Conservation (phyloP, 1,139 yeast genomes). For the Kodamaea sp. region DNA sequence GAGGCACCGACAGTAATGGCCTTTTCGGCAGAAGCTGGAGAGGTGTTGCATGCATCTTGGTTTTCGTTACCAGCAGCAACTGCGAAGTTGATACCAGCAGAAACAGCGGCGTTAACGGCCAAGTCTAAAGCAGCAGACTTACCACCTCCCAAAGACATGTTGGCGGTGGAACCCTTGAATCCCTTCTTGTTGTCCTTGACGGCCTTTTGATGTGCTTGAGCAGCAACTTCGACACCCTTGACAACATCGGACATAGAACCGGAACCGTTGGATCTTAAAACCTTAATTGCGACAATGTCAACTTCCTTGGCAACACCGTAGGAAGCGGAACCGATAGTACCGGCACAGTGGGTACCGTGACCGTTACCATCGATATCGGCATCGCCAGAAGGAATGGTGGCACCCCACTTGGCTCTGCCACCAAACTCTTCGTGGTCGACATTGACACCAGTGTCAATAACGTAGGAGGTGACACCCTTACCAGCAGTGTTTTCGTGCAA, state of each 20-base stretch:
- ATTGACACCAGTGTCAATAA: conserved; percentile 46
- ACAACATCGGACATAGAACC: conserved; percentile 46
- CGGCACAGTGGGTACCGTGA: conserved; percentile 51
- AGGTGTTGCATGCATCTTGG: conserved; percentile 80
- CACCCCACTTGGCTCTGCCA: conserved; percentile 47
- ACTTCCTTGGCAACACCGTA: conserved; percentile 48
- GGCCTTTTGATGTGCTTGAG: conserved; percentile 36
- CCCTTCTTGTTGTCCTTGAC: conserved; percentile 32
- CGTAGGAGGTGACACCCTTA: conserved; percentile 46
- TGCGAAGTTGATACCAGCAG: conserved; percentile 44
- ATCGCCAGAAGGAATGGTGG: conserved; percentile 40
- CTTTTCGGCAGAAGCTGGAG: conserved; percentile 77
- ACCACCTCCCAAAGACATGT: conserved; percentile 49
- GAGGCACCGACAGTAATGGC: conserved; percentile 86
- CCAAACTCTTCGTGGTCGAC: conserved; percentile 42
- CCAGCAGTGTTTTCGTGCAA: conserved; percentile 43
- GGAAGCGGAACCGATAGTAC: conserved; percentile 43
- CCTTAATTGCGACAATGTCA: conserved; percentile 44
- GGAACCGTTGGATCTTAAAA: conserved; percentile 41
- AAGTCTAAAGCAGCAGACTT: conserved; percentile 41
- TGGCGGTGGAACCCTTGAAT: conserved; percentile 47
- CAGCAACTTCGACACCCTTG: conserved; percentile 47
- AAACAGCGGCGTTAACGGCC: conserved; percentile 45
- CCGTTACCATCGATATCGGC: conserved; percentile 38
- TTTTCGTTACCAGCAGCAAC: conserved; percentile 80